These are phyloP conservation scores for Hypholoma sublateritium DNA, from an alignment of 768 basidiomycete species.

Conservation along the genomic window DNA sequence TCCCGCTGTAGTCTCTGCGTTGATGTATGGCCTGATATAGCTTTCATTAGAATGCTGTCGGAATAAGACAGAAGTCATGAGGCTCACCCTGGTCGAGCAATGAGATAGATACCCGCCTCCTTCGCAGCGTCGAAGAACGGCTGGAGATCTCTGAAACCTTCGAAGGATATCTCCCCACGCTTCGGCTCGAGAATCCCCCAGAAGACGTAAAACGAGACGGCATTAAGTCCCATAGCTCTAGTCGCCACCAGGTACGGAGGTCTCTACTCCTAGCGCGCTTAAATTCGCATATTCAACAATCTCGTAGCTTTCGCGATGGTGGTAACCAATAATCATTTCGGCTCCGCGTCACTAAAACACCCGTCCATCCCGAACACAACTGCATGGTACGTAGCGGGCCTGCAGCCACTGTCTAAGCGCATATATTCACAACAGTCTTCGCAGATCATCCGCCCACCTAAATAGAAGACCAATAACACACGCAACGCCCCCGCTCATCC, in stretches of 20 bases:
- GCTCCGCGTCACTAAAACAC: too few species aligned
- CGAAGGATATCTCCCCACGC: slow-evolving; percentile 50
- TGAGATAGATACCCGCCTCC: slow-evolving; percentile 54
- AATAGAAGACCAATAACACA: too few species aligned
- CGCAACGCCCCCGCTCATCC: too few species aligned
- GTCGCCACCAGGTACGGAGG: neutral
- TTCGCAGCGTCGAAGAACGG: slow-evolving; percentile 56
- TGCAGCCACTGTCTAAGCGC: too few species aligned
- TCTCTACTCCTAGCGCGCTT: too few species aligned
- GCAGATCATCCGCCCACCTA: too few species aligned
- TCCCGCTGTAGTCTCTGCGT: slow-evolving; percentile 50
- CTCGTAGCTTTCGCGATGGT: too few species aligned
- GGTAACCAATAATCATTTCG: too few species aligned
- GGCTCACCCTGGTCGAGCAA: slow-evolving; percentile 48
- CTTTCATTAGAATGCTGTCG: neutral
- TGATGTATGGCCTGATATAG: slow-evolving; percentile 39
- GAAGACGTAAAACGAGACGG: slow-evolving; percentile 43
- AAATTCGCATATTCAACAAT: too few species aligned
- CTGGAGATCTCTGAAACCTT: slow-evolving; percentile 53
- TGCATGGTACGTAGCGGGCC: too few species aligned
- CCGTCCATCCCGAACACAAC: too few species aligned
- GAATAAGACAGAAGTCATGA: neutral
- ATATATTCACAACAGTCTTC: too few species aligned
- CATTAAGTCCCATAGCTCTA: slow-evolving; percentile 43
- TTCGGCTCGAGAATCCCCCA: slow-evolving; percentile 48